Evolutionary conservation across 208 protist species (phyloP), one percentile per base, ranked within the genome.

Genomic region (Leishmania gerbilli): DNA sequence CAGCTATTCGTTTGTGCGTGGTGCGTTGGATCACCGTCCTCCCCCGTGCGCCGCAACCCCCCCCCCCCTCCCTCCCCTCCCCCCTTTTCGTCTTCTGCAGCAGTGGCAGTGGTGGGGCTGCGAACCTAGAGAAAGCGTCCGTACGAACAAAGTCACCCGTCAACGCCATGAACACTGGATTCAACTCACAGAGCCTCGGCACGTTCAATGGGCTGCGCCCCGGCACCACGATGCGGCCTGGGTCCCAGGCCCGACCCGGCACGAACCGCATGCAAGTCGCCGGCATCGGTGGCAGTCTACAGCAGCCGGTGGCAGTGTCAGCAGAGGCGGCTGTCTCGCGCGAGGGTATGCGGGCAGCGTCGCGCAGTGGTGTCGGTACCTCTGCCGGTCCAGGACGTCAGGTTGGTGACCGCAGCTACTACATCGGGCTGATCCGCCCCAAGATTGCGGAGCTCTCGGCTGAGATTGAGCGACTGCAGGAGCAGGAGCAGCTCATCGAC

Each of bases 391-490:
- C 95, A 19, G 93, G 92, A 11, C 89, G 96, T 62, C 94, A 97
- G 82, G 96, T 98, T 34, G 94, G 90, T 53, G 94, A 97, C 81
- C 90, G 93, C 79, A 96, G 92, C 81, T 98, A 98, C 88, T 97
- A 95, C 84, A 92, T 98, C 62, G 96, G 95, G 8, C 84, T 97
- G 15, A 91, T 98, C 55, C 92, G 94, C 4, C 90, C 93, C 24
- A 97, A 97, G 87, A 97, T 96, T 42, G 86, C 92, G 19, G 91
- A 97, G 84, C 91, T 98, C 37, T 91, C 91, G 24, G 89, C 90
- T 21, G 94, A 98, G 89, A 96, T 97, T 75, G 92, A 96, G 83
- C 85, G 89, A 6, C 90, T 98, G 42, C 91, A 83, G 40, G 92
- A 97, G 87, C 91, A 98, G 88, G 93, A 96, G 85, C 84, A 92